Evolutionary conservation across 768 basidiomycete genomes (phyloP), one percentile per base, ranked within the genome.

Genomic region (Rossbeevera mucosa): DNA sequence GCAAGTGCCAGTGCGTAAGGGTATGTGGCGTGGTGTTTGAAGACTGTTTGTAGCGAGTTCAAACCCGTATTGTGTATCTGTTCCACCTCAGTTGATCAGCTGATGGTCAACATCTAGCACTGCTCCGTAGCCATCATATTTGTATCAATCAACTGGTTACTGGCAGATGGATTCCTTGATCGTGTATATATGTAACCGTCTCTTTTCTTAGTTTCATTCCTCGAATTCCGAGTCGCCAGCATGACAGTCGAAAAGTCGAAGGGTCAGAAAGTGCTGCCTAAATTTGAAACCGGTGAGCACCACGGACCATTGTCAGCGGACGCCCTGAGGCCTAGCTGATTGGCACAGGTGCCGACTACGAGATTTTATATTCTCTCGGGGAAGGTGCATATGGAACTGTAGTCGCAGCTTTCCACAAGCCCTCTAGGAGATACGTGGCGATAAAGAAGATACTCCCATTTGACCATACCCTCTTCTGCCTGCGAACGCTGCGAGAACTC

Each of bases 371-470:
- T 64, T 75, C 80, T 50, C 83, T 92, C 51, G 89, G 88, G 43
- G 88, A 91, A 72, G 88, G 92, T 50, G 90, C 91, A 44, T 93
- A 94, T 65, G 94, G 93, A 26, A 91, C 88, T 20, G 93, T 96
- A 46, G 89, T 81, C 51, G 89, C 93, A 50, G 94, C 94, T 29
- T 73, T 88, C 31, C 93, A 96, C 72, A 81, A 82, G 60, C 87
- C 89, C 5, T 82, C 85, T 7, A 82, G 85, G 28, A 82, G 83
- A 54, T 82, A 91, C 67, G 92, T 97, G 14, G 94, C 94, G 40
- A 94, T 95, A 74, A 97, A 95, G 80, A 93, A 91, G 72, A 87
- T 96, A 62, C 82, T 89, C 38, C 94, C 93, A 8, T 95, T 96
- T 69, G 94, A 95, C 63, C 94, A 95, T 66, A 86, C 90, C 28